Conservation (phyloP, 768 basidiomycete genomes). For the Megacollybia marginata region DNA sequence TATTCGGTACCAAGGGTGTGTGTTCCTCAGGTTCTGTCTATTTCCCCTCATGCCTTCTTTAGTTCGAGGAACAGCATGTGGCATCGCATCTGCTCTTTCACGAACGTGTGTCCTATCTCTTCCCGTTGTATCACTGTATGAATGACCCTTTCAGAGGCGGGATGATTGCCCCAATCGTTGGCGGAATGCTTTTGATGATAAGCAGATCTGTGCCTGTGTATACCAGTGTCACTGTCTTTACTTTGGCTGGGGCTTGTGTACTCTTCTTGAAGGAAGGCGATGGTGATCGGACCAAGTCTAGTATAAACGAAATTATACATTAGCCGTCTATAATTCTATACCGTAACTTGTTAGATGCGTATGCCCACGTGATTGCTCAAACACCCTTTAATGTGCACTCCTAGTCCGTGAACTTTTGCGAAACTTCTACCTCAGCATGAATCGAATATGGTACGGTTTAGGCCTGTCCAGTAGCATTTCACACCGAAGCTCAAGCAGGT, state of each 20-base stretch:
- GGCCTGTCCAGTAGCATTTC: no score
- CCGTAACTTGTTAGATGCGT: no score
- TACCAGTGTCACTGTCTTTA: slow-evolving; percentile 59
- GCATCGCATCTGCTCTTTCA: slow-evolving; percentile 80
- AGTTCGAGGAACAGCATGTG: slow-evolving; percentile 86
- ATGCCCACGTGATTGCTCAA: no score
- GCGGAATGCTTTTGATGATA: slow-evolving; percentile 64
- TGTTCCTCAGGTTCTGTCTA: background rate
- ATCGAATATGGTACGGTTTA: no score
- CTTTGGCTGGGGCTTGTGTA: slow-evolving; percentile 55
- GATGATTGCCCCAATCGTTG: slow-evolving; percentile 80
- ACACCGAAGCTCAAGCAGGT: no score
- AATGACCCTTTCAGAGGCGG: slow-evolving; percentile 51
- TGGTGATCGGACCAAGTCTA: slow-evolving; percentile 25
- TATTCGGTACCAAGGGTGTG: slow-evolving; percentile 71
- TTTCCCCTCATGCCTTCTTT: slow-evolving; percentile 1
- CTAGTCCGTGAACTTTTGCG: no score
- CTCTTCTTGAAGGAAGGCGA: slow-evolving; percentile 48
- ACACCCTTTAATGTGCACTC: no score
- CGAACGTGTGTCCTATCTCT: slow-evolving; percentile 51
- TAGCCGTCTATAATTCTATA: background rate
- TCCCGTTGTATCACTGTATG: background rate
- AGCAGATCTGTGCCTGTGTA: slow-evolving; percentile 71
- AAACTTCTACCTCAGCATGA: no score
- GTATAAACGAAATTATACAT: background rate